These are phyloP conservation scores for Dinochytrium kinnereticum DNA, from an alignment of 371 early-diverging fungal genomes.

Conservation along the genomic window DNA sequence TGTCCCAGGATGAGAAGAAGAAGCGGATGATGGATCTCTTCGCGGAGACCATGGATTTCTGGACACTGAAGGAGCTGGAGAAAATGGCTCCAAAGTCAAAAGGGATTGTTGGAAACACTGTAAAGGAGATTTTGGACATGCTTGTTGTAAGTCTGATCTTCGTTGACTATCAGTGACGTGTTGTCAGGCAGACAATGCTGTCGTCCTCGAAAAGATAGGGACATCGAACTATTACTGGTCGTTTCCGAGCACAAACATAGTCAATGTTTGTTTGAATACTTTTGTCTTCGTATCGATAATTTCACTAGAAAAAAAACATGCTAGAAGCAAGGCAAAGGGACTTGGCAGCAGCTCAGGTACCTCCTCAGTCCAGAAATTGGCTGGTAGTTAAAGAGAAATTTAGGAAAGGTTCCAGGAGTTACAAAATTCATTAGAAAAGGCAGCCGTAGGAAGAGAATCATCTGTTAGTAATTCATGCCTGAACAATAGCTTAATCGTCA, in stretches of 20 bases:
- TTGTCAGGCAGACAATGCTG: constrained; percentile 84
- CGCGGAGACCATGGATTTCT: constrained; percentile 75
- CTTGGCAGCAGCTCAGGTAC: background rate
- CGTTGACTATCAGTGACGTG: no score
- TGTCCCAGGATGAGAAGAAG: constrained; percentile 82
- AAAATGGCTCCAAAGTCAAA: constrained; percentile 84
- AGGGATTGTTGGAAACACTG: constrained; percentile 86
- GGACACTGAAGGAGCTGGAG: constrained; percentile 77
- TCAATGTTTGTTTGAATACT: constrained; percentile 50
- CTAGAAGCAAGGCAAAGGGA: background rate
- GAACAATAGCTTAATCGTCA: background rate
- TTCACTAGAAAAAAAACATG: background rate
- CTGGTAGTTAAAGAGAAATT: no score
- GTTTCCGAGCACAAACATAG: constrained; percentile 78
- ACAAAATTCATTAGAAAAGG: constrained; percentile 46
- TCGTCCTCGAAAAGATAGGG: constrained; percentile 91
- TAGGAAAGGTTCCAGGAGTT: constrained; percentile 49
- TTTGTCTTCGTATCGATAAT: constrained; percentile 32
- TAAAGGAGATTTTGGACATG: constrained; percentile 89
- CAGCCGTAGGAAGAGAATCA: constrained; percentile 58
- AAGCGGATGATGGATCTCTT: constrained; percentile 75
- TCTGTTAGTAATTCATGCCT: constrained; percentile 50
- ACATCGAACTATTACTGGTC: constrained; percentile 93
- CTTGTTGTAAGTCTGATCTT: constrained; percentile 61
- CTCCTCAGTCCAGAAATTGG: background rate